Evolutionary conservation across 306 rosid genomes (phyloP).

Genomic region (Cucumis hystrix): DNA sequence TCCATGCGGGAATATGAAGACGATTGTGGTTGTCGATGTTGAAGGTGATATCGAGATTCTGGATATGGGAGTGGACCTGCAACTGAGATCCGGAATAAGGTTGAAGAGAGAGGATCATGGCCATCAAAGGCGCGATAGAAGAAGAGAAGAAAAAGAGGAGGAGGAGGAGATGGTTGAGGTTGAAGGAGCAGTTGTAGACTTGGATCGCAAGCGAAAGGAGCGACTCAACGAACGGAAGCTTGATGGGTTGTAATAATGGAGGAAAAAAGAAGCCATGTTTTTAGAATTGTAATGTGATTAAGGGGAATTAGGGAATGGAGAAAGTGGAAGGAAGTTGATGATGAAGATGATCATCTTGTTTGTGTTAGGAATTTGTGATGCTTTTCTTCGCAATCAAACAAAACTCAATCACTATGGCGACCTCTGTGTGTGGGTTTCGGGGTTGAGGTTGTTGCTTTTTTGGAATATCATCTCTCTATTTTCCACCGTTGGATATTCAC

Average conservation of each 20-base stretch:
- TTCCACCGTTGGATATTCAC: constrained; percentile 14
- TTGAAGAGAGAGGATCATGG: constrained; percentile 55
- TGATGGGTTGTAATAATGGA: constrained; percentile 18
- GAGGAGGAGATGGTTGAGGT: constrained; percentile 16
- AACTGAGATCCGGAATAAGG: constrained; percentile 53
- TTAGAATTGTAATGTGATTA: not conserved
- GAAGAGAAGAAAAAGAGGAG: not conserved
- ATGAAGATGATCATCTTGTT: constrained; percentile 14
- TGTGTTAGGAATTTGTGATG: constrained; percentile 11
- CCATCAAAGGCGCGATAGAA: constrained; percentile 29
- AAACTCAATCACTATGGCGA: constrained; percentile 17
- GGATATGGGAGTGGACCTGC: constrained; percentile 48
- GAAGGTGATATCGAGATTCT: not conserved
- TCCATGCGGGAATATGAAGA: constrained; percentile 48
- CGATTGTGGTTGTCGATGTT: not conserved
- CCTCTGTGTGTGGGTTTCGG: constrained; percentile 6
- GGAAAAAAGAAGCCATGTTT: constrained; percentile 45
- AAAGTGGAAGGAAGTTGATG: constrained; percentile 19
- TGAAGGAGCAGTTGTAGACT: constrained; percentile 23
- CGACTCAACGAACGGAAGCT: constrained; percentile 23
- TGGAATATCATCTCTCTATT: not conserved
- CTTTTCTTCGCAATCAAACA: constrained; percentile 49
- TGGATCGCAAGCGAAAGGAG: constrained; percentile 61
- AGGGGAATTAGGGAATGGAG: constrained; percentile 12
- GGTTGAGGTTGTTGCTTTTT: constrained; percentile 1